Base-by-base conservation (phyloP, 2,329 filamentous ascomycete genomes). In the Fusarium bulbicola region DNA sequence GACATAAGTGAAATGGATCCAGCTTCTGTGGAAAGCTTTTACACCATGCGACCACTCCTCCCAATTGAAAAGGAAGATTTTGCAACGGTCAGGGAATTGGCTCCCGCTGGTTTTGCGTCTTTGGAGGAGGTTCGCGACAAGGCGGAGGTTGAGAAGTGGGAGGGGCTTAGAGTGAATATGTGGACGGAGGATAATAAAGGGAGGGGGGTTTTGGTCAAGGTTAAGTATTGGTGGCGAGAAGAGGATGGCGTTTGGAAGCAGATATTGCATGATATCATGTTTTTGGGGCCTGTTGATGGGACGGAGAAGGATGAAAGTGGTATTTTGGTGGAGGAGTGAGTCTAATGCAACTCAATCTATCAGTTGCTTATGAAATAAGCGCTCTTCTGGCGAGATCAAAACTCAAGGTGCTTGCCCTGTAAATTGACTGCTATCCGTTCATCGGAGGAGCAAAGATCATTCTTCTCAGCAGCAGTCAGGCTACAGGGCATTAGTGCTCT, bases 201-300 rank as follows among this genome's bases (percentile, higher is more conserved):
- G 0, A 67, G 54, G 5, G 63, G 65, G 3, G 47, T 68, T 7
- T 37, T 62, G 3, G 65, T 68, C n/a, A 68, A 68, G 3, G 65
- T 68, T 7, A 54, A 68, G 1, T 68, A 68, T 12, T 68, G 65
- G 65, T 68, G 65, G 65, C 36, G 65, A 4, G 5, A 21, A 24
- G 65, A 68, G 12, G 45, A 16, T 6, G 63, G 36, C 0, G 18
- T 3, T 12, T 68, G 65, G 63, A 68, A 62, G 24, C 65, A 68
- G 24, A 68, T 68, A 6, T 15, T 68, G 0, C 65, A 68, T 42
- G 65, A 68, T 7, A 68, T 68, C 2, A 7, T 68, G 46, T 49
- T 43, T 4, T 7, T 68, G 1, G 65, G 65, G 12, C 36, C 40
- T 1, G 43, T 26, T 20, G 63, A 68, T 62, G 63, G 65, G 5